Base-by-base conservation (phyloP, 495 filamentous ascomycete species). In the Annulohypoxylon stygium region DNA sequence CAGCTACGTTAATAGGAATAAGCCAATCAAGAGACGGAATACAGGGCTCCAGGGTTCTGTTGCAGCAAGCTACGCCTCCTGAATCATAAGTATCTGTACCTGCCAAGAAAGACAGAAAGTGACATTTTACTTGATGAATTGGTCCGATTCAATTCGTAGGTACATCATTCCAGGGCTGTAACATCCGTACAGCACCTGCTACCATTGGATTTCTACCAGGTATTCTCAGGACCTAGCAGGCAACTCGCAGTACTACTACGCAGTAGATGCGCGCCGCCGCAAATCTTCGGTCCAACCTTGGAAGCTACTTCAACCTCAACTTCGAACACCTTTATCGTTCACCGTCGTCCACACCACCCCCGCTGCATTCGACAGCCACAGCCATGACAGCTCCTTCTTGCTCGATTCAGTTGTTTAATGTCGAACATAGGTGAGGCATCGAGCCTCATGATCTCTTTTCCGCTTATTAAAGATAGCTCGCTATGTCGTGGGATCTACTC, bases 401-500 rank as follows among this genome's bases (percentile, higher is more conserved):
- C 62, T 47, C 61, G 54, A 67, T 71, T 33, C 75, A 67, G 33
- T 71, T 43, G 57, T 76, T 76, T 70, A 26, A 74, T 76, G 75
- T 74, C 67, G 71, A 76, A 61, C 47, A 70, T 71, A 76, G 75
- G 59, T 76, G 75, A 76, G 75, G 75, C 75, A 71, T 65, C 62
- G 57, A 65, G 72, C 72, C 72, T 74, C 72, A 74, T 61, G 67
- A 67, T 70, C 43, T 74, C 71, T 70, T 61, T 39, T 39, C 43
- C 59, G 26, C 9, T 45, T 48, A 30, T 36, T 51, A 66, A 69
- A 73, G 63, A 57, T 23, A 59, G 67, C 69, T 77, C 71, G 77
- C 77, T 78, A 78, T 78, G 77, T 88, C 85, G 81, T 86, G 83
- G 85, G 81, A 92, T 83, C 85, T 93, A 82, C 86, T 93, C 67